A percentile compares a stretch with the other conserved stretches of the same genome.
phyloP scores from a whole-genome alignment of 1,284 basidiomycete genomes.

The Ustilago sp. region DNA sequence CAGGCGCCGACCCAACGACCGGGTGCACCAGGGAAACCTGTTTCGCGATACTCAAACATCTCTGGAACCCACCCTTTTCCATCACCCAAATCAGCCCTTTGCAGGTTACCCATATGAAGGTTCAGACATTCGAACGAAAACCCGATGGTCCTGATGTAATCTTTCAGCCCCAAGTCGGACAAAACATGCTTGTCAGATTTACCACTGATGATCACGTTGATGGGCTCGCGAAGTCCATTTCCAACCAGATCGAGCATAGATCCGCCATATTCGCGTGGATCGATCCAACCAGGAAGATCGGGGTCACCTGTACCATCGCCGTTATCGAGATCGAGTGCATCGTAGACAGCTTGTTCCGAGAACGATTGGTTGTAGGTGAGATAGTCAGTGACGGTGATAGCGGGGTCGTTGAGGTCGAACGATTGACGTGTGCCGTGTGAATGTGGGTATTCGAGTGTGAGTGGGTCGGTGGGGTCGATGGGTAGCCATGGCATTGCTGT shows the following conservation, averaged over 20 bases:
- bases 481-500: constrained; percentile 34
- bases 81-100: constrained; percentile 85
- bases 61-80: constrained; percentile 75
- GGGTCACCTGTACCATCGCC: constrained; percentile 43
- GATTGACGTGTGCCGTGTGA: constrained; percentile 23
- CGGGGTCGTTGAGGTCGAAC: constrained; percentile 32
- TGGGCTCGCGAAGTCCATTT: constrained; percentile 88
- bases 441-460: constrained; percentile 7
- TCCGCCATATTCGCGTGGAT: constrained; percentile 52
- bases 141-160: constrained; percentile 78
- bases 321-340: constrained; percentile 47
- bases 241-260: constrained; percentile 70
- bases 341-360: constrained; percentile 40
- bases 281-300: constrained; percentile 52
- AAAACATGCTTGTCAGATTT: constrained; percentile 81
- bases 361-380: constrained; percentile 40
- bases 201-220: constrained; percentile 87
- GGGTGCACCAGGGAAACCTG: constrained; percentile 63
- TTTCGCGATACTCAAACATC: constrained; percentile 68
- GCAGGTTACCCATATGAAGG: constrained; percentile 79
- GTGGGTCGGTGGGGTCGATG: constrained; percentile 25
- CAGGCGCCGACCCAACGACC: constrained; percentile 67
- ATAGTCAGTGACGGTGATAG: constrained; percentile 27
- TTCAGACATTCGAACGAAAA: constrained; percentile 87
- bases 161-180: constrained; percentile 79